Percentiles rank a stretch among this genome's conserved stretches.
Evolutionary conservation across 2,329 filamentous ascomycete species (phyloP).

Genomic region (Cercospora zeae-maydis): DNA sequence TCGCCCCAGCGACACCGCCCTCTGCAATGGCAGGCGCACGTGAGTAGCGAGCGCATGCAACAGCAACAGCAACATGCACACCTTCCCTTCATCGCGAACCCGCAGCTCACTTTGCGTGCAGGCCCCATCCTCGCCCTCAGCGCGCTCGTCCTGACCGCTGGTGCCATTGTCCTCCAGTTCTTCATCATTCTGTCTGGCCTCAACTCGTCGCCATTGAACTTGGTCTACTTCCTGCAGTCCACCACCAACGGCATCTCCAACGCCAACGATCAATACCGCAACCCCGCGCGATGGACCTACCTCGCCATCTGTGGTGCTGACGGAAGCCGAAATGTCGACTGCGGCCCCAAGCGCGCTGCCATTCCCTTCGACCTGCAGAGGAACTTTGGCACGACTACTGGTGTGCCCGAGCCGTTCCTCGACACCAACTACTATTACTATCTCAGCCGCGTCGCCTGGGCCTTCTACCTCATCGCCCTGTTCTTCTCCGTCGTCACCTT

Average conservation of each 20-base stretch:
- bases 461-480: constrained; percentile 80
- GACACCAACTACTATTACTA: constrained; percentile 70
- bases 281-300: constrained; percentile 80
- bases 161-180: constrained; percentile 61
- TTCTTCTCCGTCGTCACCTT: constrained; percentile 71
- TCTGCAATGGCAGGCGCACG: constrained; percentile 23
- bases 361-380: constrained; percentile 61
- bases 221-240: constrained; percentile 82
- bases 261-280: constrained; percentile 51
- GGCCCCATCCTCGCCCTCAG: constrained; percentile 54
- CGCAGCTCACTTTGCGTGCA: constrained; percentile 32
- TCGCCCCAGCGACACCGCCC: neutral
- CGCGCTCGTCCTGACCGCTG: constrained; percentile 61
- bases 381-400: constrained; percentile 58
- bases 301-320: constrained; percentile 73
- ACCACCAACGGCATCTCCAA: constrained; percentile 69
- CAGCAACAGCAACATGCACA: too few relatives aligned
- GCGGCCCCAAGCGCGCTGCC: constrained; percentile 58
- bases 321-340: constrained; percentile 56
- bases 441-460: constrained; percentile 88
- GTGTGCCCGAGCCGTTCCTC: constrained; percentile 54
- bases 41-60: constrained; percentile 13
- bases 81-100: neutral
- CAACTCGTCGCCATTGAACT: constrained; percentile 58
- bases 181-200: constrained; percentile 62